These are phyloP conservation scores for Tylopilus subfusipes DNA, from an alignment of 768 basidiomycete genomes.

Conservation along the genomic window DNA sequence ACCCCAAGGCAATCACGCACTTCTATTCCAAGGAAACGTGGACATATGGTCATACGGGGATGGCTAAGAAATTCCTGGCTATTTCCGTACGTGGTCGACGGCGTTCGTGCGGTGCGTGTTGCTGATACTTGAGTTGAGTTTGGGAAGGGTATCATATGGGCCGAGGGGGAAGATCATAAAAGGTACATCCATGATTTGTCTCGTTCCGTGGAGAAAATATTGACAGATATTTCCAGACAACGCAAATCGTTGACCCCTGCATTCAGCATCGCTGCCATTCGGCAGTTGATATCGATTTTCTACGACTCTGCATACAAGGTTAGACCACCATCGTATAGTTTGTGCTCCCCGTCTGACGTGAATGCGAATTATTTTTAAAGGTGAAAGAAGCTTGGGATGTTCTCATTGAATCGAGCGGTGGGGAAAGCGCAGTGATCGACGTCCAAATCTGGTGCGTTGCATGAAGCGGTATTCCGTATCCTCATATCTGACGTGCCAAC, in stretches of 20 bases:
- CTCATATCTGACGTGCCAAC: not conserved
- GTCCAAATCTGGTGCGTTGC: slow-evolving; percentile 32
- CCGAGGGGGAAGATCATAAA: slow-evolving; percentile 42
- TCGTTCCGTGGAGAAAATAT: not conserved
- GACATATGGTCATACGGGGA: slow-evolving; percentile 41
- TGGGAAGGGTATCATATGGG: slow-evolving; percentile 31
- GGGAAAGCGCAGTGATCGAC: slow-evolving; percentile 28
- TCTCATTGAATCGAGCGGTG: slow-evolving; percentile 15
- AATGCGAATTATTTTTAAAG: slow-evolving; percentile 9
- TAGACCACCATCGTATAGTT: not conserved
- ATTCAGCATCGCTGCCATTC: slow-evolving; percentile 38
- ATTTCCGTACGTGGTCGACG: not conserved
- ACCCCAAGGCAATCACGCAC: slow-evolving; percentile 37
- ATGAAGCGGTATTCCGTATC: not conserved
- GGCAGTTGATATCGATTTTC: slow-evolving; percentile 35
- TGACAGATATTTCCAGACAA: slow-evolving; percentile 22
- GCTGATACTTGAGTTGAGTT: not conserved
- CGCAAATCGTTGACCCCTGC: slow-evolving; percentile 37
- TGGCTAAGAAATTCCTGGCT: slow-evolving; percentile 33
- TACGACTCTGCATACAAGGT: slow-evolving; percentile 35
- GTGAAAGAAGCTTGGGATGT: slow-evolving; percentile 31
- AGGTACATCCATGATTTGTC: slow-evolving; percentile 27
- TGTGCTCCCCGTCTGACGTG: not conserved
- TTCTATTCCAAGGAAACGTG: slow-evolving; percentile 13
- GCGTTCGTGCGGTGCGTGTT: not conserved